phyloP scores from a whole-genome alignment of 768 basidiomycete genomes.

The Hysterangium stoloniferum region DNA sequence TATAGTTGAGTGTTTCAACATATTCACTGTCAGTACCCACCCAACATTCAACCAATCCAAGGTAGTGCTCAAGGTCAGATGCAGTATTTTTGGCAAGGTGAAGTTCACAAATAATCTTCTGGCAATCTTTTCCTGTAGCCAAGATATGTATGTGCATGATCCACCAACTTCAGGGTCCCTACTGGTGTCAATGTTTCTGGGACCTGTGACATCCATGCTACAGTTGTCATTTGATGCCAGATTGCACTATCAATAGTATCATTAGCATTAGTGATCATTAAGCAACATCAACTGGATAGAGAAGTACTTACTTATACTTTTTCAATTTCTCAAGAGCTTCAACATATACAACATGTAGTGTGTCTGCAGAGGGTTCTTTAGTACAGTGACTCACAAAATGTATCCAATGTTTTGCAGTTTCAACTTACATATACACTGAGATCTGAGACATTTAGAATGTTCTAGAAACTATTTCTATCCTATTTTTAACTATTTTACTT shows the following conservation, averaged over 20 bases:
- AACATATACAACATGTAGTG: conserved; percentile 3
- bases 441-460: too few species aligned
- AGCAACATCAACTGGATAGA: not conserved
- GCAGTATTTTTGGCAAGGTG: not conserved
- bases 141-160: not conserved
- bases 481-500: too few species aligned
- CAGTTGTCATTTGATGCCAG: not conserved
- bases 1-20: conserved; percentile 3
- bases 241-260: not conserved
- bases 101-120: not conserved
- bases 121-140: not conserved
- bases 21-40: conserved; percentile 9
- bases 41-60: conserved; percentile 17
- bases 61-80: conserved; percentile 8
- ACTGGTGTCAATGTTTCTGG: not conserved
- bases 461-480: too few species aligned
- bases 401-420: too few species aligned
- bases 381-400: too few species aligned
- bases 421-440: too few species aligned
- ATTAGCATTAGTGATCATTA: not conserved
- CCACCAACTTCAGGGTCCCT: too few species aligned
- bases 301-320: not conserved
- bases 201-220: not conserved
- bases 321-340: not conserved
- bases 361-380: conserved; percentile 4